Evolutionary conservation across 106 monocot genomes (phyloP), one percentile per base, ranked within the genome.

Genomic region (Amphibolis antarctica): DNA sequence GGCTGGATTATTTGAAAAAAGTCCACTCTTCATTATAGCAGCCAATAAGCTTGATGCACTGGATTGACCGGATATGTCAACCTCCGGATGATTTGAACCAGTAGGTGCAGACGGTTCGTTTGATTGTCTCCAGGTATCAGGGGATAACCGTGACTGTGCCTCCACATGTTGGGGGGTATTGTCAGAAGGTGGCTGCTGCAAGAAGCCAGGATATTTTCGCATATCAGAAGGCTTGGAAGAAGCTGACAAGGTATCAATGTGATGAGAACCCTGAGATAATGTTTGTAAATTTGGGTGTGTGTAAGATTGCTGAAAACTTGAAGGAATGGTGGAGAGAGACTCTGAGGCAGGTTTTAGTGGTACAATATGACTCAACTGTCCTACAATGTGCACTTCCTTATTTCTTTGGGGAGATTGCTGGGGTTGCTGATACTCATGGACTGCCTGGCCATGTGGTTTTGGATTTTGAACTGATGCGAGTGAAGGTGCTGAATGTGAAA

Each of bases 1-100:
- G 26, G 66, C 14, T 31, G 59, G 17, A 59, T 70, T 64, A 61
- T 69, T 83, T 9, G 62, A 45, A 63, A 80, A 45, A 55, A 86
- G 36, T 44, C 77, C 85, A 71, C 72, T 75, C 67, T 81, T 83
- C 66, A 80, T 59, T 27, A 84, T 70, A 46, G 77, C 76, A 75
- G 73, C 77, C 43, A 84, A 69, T 56, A 88, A 75, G 69, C 68
- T 70, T 53, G 73, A 73, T 12, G 77, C 48, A 59, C 52, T 76
- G 20, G 85, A 64, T 47, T 76, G 56, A 10, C 58, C 65, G 53
- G 79, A 69, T 43, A 57, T 46, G 64, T 72, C 75, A 54, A 44
- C 28, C 17, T 26, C 55, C 44, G 74, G 49, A 70, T 60, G 65
- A 48, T 45, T 59, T 44, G 73, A 62, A 25, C 44, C 17, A 24